These are phyloP conservation scores for Apiospora phragmitis DNA, from an alignment of 2,329 filamentous ascomycete species.

Conservation along the genomic window DNA sequence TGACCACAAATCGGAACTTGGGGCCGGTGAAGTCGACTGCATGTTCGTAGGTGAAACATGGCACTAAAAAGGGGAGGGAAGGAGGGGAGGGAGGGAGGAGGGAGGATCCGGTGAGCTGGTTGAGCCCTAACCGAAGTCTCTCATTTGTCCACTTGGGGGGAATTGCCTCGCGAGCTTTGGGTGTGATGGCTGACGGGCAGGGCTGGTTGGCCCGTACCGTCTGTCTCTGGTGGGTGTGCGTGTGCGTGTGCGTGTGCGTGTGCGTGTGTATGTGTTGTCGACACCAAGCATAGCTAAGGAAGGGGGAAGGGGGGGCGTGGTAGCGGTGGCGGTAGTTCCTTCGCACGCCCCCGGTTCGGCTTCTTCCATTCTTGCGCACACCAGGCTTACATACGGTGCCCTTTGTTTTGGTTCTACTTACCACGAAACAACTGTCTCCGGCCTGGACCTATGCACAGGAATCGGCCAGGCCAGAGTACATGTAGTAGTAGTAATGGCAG, in stretches of 20 bases:
- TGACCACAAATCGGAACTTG: not conserved
- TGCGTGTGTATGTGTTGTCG: not conserved
- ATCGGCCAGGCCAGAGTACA: not conserved
- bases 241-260: not conserved
- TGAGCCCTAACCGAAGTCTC: not conserved
- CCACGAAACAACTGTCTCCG: not conserved
- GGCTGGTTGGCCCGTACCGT: not conserved
- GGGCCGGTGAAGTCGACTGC: not conserved
- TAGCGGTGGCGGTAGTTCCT: not conserved
- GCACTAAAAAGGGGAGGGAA: not conserved
- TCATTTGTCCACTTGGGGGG: not conserved
- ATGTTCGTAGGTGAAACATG: not conserved
- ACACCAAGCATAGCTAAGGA: not conserved
- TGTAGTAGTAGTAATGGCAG: not conserved
- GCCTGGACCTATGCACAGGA: not conserved
- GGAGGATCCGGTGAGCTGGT: not conserved
- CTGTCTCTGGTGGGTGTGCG: not conserved
- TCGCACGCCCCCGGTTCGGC: not conserved
- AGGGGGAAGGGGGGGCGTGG: not conserved
- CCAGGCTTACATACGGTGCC: not conserved
- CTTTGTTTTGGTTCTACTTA: not conserved
- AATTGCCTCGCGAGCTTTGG: not conserved
- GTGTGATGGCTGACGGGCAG: not conserved
- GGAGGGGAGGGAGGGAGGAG: not conserved
- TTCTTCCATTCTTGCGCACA: not conserved